Base-by-base conservation (phyloP, 2,329 filamentous ascomycete genomes). In the Fusarium chaquense region DNA sequence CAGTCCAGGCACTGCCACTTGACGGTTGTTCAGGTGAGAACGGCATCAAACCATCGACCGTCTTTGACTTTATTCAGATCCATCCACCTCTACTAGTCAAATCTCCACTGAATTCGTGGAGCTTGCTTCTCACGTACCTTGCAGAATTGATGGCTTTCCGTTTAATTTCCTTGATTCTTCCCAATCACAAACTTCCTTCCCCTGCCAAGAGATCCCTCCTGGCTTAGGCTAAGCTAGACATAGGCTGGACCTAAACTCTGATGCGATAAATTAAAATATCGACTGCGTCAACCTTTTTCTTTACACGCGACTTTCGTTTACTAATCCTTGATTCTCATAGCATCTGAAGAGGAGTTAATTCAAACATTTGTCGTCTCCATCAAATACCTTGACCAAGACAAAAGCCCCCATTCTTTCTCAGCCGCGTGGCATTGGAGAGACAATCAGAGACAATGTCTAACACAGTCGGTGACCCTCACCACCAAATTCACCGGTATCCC, bases 131-230 rank as follows among this genome's bases (percentile, higher is more conserved):
- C 30, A 46, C 50, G 62, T 63, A 67, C 53, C 62, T 61, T 63
- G 40, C 62, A 65, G 49, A 52, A 28, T 41, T 30, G 9, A 41
- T 64, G 40, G 62, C 18, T 52, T 43, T 55, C 30, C 41, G 30
- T 41, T 41, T 45, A 71, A 70, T 68, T 69, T 60, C 52, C 52
- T 54, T 33, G 28, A 33, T 35, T 40, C 16, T 38, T 6, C 49
- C 70, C 65, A 73, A 71, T 71, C 15, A 47, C 8, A 40, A 16
- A 6, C 22, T 10, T 11, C 45, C 9, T 7, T 62, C 63, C 72
- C 70, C 72, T 74, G 72, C 70, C 70, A 74, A 74, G 72, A 61
- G 33, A 59, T 59, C 46, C 49, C 18, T 52, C 45, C n/a, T 49
- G 32, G 43, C 53, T 18, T 15, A 22, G 28, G 35, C 47, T 55